Evolutionary conservation across 768 basidiomycete genomes (phyloP).

Genomic region (Boletus subparvulus): DNA sequence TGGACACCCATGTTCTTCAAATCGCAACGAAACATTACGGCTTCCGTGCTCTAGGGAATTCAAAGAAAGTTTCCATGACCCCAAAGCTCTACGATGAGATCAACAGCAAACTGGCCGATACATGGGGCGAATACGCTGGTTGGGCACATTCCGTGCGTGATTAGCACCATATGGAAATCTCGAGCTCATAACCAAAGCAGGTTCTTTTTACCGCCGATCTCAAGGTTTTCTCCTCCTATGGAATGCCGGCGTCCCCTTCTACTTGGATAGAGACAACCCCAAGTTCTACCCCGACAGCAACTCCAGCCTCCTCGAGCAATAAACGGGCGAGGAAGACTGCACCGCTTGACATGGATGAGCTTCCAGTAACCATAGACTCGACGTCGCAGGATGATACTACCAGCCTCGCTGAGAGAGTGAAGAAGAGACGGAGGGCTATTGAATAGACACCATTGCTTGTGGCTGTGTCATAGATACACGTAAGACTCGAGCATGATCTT

Average conservation of each 20-base stretch:
- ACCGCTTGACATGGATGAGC: constrained; percentile 4
- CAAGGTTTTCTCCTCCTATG: constrained; percentile 63
- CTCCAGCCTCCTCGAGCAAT: constrained; percentile 35
- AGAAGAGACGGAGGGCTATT: constrained; percentile 35
- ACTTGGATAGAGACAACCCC: constrained; percentile 9
- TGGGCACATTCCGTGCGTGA: constrained; percentile 81
- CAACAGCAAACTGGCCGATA: constrained; percentile 51
- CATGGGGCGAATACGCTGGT: constrained; percentile 86
- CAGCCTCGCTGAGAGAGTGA: constrained; percentile 43
- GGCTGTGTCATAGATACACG: constrained; percentile 14
- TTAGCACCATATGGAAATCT: neutral
- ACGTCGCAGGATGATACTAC: constrained; percentile 1
- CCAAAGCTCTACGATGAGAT: constrained; percentile 77
- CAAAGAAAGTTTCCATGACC: constrained; percentile 61
- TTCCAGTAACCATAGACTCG: constrained; percentile 2
- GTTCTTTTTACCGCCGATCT: constrained; percentile 76
- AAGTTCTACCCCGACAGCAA: constrained; percentile 28
- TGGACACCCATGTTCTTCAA: constrained; percentile 94
- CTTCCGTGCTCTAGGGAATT: constrained; percentile 43
- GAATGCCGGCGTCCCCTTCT: constrained; percentile 35
- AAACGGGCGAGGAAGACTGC: constrained; percentile 29
- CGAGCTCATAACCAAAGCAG: constrained; percentile 33
- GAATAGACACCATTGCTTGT: constrained; percentile 8
- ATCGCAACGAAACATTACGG: constrained; percentile 82
- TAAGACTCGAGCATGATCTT: neutral